Conservation (phyloP, 2,329 filamentous ascomycete genomes). For the Calycina herbarum region DNA sequence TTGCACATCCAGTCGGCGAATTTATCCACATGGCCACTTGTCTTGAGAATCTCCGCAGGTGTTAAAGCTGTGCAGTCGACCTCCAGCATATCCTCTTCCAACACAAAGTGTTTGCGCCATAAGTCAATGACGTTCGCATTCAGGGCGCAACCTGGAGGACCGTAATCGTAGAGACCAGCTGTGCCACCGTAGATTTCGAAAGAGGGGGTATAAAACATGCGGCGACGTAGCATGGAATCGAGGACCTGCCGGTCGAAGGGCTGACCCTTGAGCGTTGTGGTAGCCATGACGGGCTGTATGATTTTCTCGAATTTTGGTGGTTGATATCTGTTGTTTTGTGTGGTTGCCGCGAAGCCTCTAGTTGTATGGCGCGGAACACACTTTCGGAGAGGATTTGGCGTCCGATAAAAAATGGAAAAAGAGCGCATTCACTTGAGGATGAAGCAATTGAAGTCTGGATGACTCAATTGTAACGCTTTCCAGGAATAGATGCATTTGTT, state of each 20-base stretch:
- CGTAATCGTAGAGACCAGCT: slow-evolving; percentile 75
- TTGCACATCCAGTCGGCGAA: slow-evolving; percentile 98
- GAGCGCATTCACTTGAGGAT: slow-evolving; percentile 41
- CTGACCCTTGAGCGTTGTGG: slow-evolving; percentile 84
- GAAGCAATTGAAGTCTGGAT: slow-evolving; percentile 32
- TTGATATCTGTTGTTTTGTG: slow-evolving; percentile 39
- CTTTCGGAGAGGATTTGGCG: slow-evolving; percentile 26
- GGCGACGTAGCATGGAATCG: slow-evolving; percentile 82
- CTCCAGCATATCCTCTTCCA: slow-evolving; percentile 74
- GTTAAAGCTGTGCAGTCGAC: slow-evolving; percentile 88
- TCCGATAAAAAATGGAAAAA: slow-evolving; percentile 42
- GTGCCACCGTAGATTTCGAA: slow-evolving; percentile 96
- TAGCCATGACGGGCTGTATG: slow-evolving; percentile 49
- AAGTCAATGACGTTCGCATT: slow-evolving; percentile 69
- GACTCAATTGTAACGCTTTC: slow-evolving; percentile 16
- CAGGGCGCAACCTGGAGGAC: slow-evolving; percentile 65
- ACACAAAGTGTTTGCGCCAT: slow-evolving; percentile 74
- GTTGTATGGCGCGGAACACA: slow-evolving; percentile 21
- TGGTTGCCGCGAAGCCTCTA: slow-evolving; percentile 44
- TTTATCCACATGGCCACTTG: slow-evolving; percentile 93
- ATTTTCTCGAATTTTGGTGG: slow-evolving; percentile 32
- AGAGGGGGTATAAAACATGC: slow-evolving; percentile 91
- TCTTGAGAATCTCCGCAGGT: slow-evolving; percentile 91
- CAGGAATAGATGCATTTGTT: not conserved
- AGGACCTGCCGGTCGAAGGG: slow-evolving; percentile 80